phyloP scores from a whole-genome alignment of 352 stramenopile genomes.

The Phytophthora sansomeana region DNA sequence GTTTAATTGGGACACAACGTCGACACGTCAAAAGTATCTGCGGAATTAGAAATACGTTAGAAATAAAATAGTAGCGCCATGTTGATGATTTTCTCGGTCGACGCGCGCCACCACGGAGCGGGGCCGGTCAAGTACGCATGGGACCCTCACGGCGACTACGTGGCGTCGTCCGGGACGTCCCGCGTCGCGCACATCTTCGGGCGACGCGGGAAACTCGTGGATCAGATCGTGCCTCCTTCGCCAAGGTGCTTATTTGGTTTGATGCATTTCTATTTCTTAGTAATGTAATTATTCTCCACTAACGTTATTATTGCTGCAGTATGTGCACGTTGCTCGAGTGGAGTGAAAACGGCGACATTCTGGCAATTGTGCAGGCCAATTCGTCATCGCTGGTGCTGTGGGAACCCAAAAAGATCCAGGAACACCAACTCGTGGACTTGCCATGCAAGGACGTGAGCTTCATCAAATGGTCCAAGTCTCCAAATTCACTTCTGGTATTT shows the following conservation, averaged over 20 bases:
- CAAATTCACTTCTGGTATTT: constrained; percentile 56
- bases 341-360: constrained; percentile 69
- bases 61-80: constrained; percentile 37
- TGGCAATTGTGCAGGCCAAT: constrained; percentile 83
- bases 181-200: constrained; percentile 83
- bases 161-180: constrained; percentile 78
- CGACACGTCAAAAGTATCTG: no score
- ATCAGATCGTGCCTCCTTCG: constrained; percentile 82
- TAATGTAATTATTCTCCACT: constrained; percentile 1
- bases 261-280: constrained; percentile 2
- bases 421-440: constrained; percentile 75
- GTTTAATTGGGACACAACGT: no score
- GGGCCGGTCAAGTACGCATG: constrained; percentile 84
- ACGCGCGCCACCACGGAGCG: constrained; percentile 75
- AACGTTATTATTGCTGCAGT: constrained; percentile 30
- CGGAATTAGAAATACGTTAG: constrained; percentile 12
- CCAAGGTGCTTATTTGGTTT: constrained; percentile 48
- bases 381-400: constrained; percentile 76
- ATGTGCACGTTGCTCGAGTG: constrained; percentile 81
- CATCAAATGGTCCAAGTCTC: constrained; percentile 84
- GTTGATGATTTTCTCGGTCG: constrained; percentile 86
- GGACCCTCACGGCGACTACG: constrained; percentile 79
- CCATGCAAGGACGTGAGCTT: constrained; percentile 80
- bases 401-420: constrained; percentile 65
- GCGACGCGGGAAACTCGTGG: constrained; percentile 72